These are phyloP conservation scores for Botrytis aclada DNA, from an alignment of 2,329 filamentous ascomycete species.

Conservation along the genomic window DNA sequence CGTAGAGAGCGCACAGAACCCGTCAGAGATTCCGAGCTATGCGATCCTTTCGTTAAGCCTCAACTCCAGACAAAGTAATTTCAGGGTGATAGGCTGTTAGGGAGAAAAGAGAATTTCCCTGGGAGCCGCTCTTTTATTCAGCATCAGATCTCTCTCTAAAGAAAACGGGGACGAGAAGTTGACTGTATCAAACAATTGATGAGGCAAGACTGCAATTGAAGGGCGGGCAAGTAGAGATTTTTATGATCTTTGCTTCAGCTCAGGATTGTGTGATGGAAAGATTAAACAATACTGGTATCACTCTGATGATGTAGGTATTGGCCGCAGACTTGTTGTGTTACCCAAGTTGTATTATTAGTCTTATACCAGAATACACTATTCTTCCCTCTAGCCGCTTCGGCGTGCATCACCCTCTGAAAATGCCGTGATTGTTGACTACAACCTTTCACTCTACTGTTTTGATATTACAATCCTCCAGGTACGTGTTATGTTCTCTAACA, in stretches of 20 bases:
- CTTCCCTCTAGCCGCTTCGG: neutral
- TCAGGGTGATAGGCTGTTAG: neutral
- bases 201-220: neutral
- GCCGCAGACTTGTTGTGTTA: neutral
- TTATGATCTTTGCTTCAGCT: neutral
- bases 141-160: neutral
- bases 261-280: neutral
- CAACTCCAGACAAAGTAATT: constrained; percentile 40
- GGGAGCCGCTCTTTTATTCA: neutral
- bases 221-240: neutral
- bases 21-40: constrained; percentile 42
- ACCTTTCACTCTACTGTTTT: too few relatives aligned
- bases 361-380: neutral
- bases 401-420: neutral
- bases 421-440: neutral
- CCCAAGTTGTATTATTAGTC: neutral
- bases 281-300: neutral
- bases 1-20: constrained; percentile 41
- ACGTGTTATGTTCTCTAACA: neutral
- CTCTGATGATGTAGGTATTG: neutral
- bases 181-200: neutral
- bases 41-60: constrained; percentile 40
- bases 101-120: neutral
- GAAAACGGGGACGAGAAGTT: neutral
- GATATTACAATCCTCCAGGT: neutral